phyloP scores from a whole-genome alignment of 495 filamentous ascomycete genomes.

The Lasiosphaeria miniovina region DNA sequence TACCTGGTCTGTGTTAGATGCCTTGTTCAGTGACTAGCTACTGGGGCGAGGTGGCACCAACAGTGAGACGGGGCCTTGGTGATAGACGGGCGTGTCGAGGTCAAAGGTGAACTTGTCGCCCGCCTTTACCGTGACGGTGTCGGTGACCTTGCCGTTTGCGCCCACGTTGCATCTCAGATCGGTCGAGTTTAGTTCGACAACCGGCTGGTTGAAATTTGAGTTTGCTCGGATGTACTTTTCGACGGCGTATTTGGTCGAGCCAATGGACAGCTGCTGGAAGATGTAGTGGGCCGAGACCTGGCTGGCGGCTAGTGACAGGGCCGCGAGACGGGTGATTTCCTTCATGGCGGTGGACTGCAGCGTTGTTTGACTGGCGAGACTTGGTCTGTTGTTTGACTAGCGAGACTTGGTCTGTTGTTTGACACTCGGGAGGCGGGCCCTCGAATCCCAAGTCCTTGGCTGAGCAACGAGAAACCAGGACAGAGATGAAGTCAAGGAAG shows the following conservation, averaged over 20 bases:
- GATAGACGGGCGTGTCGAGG: slow-evolving; percentile 54
- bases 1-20: slow-evolving; percentile 18
- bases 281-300: slow-evolving; percentile 47
- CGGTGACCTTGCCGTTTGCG: slow-evolving; percentile 42
- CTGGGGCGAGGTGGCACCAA: slow-evolving; percentile 21
- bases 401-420: too few species aligned
- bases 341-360: slow-evolving; percentile 32
- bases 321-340: slow-evolving; percentile 30
- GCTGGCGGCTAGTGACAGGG: slow-evolving; percentile 37
- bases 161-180: slow-evolving; percentile 62
- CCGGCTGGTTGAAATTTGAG: slow-evolving; percentile 59
- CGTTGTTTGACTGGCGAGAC: too few species aligned
- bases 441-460: too few species aligned
- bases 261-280: slow-evolving; percentile 49
- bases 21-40: background rate
- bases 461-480: too few species aligned
- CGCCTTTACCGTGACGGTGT: slow-evolving; percentile 45
- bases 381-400: too few species aligned
- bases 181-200: slow-evolving; percentile 50
- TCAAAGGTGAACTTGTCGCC: slow-evolving; percentile 51
- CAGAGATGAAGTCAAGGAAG: too few species aligned
- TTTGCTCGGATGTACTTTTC: slow-evolving; percentile 55
- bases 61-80: slow-evolving; percentile 56
- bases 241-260: slow-evolving; percentile 37
- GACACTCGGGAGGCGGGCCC: too few species aligned